A percentile compares a stretch with the other conserved stretches of the same genome.
Evolutionary conservation across 73 alveolate genomes (phyloP).

Genomic region (Stentor coeruleus): DNA sequence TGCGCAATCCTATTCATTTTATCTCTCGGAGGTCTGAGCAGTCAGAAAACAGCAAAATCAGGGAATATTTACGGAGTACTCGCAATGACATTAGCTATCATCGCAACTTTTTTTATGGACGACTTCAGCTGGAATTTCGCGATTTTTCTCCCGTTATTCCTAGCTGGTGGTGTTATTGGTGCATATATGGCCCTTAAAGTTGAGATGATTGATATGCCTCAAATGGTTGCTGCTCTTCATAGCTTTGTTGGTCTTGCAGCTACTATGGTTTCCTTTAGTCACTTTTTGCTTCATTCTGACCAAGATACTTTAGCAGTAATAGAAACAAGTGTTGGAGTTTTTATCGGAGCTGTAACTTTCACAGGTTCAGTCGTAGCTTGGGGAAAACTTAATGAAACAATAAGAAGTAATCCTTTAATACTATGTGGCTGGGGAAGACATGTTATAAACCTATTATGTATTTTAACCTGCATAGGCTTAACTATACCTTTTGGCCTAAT

Average conservation of each 20-base stretch:
- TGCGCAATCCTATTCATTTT: background rate
- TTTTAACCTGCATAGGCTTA: background rate
- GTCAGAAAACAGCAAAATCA: background rate
- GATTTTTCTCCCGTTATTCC: constrained; percentile 21
- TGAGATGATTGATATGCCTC: constrained; percentile 28
- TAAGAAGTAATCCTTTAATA: constrained; percentile 22
- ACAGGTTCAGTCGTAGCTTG: constrained; percentile 67
- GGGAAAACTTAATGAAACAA: constrained; percentile 51
- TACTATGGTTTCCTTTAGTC: constrained; percentile 35
- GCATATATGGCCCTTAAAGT: constrained; percentile 12
- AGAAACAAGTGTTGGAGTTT: constrained; percentile 24
- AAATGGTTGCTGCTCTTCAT: constrained; percentile 31
- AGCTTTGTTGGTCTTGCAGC: constrained; percentile 32
- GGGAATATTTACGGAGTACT: constrained; percentile 4
- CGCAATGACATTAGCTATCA: constrained; percentile 44
- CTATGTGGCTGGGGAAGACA: constrained; percentile 29
- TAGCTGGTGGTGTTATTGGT: constrained; percentile 20
- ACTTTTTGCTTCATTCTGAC: constrained; percentile 25
- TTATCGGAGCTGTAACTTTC: constrained; percentile 53
- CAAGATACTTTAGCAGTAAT: background rate
- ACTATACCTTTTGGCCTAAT: background rate
- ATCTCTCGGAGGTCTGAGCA: constrained; percentile 2
- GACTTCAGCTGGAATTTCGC: background rate
- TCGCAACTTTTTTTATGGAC: constrained; percentile 17
- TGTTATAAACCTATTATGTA: background rate